Conservation (phyloP, 345 rosid genomes). For the Eucalyptus melliodora region DNA sequence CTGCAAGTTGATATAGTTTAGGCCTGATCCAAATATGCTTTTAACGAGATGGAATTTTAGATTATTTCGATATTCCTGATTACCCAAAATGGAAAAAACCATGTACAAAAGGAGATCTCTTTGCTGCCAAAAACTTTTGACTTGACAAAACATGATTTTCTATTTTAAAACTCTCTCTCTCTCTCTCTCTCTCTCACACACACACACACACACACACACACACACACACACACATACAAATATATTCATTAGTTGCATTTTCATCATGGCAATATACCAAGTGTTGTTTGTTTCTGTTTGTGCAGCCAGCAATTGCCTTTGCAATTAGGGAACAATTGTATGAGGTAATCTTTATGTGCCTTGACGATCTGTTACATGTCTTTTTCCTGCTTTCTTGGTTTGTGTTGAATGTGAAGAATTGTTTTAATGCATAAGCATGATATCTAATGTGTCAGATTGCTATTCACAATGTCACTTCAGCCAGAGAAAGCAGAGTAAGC, state of each 20-base stretch:
- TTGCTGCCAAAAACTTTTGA: neutral
- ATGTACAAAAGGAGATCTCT: neutral
- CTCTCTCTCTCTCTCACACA: neutral
- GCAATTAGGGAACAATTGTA: slow-evolving; percentile 93
- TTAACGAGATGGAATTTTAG: neutral
- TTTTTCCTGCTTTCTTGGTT: neutral
- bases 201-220: fast-evolving
- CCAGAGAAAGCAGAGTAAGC: slow-evolving; percentile 73
- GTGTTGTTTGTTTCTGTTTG: neutral
- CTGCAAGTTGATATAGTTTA: neutral
- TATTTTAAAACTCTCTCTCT: neutral
- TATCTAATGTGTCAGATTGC: slow-evolving; percentile 40
- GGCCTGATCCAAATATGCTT: neutral
- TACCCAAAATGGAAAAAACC: neutral
- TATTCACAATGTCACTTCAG: slow-evolving; percentile 76
- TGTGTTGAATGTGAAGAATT: neutral
- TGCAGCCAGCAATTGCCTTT: slow-evolving; percentile 93
- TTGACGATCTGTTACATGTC: neutral
- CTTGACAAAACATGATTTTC: neutral
- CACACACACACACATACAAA: neutral
- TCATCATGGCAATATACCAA: neutral
- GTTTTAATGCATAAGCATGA: neutral
- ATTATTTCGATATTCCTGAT: neutral
- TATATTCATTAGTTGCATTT: neutral
- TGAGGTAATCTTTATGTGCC: slow-evolving; percentile 37